Percentiles rank a stretch among this genome's conserved stretches.
Conservation (phyloP, 2,329 filamentous ascomycete species). For the Neofusicoccum sp. region DNA sequence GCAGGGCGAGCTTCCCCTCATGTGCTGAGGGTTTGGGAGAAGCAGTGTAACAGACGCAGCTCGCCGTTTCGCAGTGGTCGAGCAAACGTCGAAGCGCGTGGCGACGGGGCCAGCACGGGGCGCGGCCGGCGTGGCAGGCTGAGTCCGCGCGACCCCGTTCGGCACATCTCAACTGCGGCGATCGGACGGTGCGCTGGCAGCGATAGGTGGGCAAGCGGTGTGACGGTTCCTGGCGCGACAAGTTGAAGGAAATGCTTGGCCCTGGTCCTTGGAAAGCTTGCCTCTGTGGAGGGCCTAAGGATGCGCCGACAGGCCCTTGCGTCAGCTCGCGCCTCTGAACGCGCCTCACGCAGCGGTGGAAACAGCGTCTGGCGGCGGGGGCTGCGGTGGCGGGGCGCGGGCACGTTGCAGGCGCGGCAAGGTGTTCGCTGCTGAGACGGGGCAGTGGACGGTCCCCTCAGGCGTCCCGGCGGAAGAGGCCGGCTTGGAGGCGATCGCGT, state of each 20-base stretch:
- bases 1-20: neutral
- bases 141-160: too few relatives aligned
- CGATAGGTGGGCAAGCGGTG: slow-evolving; percentile 12
- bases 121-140: neutral
- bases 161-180: neutral
- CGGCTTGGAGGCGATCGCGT: neutral
- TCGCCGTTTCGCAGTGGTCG: neutral
- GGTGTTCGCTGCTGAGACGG: neutral
- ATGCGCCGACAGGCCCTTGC: slow-evolving; percentile 9
- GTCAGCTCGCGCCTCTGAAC: slow-evolving; percentile 4
- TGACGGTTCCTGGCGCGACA: slow-evolving; percentile 9
- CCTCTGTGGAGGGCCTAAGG: neutral
- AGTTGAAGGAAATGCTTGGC: slow-evolving; percentile 3
- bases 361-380: slow-evolving; percentile 9
- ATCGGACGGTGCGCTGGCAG: slow-evolving; percentile 8
- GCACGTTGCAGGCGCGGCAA: neutral
- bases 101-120: neutral
- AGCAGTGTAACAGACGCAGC: neutral
- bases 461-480: neutral
- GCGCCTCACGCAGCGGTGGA: neutral
- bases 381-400: neutral
- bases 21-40: too few relatives aligned
- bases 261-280: slow-evolving; percentile 11
- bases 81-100: neutral
- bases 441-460: neutral